These are phyloP conservation scores for Gynandropsis gynandra DNA, from an alignment of 345 rosid species.

Conservation along the genomic window DNA sequence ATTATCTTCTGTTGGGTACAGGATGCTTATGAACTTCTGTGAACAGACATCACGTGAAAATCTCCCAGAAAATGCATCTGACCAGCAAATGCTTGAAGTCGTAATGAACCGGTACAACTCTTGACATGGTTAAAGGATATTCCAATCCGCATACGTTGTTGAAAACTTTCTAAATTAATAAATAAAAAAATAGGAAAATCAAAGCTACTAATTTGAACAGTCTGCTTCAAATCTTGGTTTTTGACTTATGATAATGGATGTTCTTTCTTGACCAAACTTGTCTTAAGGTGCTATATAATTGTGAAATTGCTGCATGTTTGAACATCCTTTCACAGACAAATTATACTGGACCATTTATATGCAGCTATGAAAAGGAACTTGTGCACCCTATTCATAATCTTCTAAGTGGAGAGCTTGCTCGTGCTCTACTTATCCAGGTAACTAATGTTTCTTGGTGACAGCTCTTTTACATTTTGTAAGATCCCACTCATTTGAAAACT, in stretches of 20 bases:
- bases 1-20: slow-evolving; percentile 28
- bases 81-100: slow-evolving; percentile 83
- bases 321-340: slow-evolving; percentile 1
- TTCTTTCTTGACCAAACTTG: background rate
- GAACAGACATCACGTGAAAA: slow-evolving; percentile 76
- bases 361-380: slow-evolving; percentile 84
- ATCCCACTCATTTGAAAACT: slow-evolving; percentile 15
- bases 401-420: slow-evolving; percentile 89
- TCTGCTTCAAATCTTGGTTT: slow-evolving; percentile 7
- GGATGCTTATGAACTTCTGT: slow-evolving; percentile 81
- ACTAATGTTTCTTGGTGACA: slow-evolving; percentile 11
- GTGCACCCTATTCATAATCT: slow-evolving; percentile 85
- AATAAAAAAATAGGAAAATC: background rate
- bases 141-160: background rate
- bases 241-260: slow-evolving; percentile 1
- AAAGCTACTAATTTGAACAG: background rate
- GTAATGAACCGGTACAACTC: slow-evolving; percentile 71
- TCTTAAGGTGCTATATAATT: background rate
- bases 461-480: slow-evolving; percentile 16
- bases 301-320: slow-evolving; percentile 6
- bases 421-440: slow-evolving; percentile 94
- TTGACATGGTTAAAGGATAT: too few relatives aligned
- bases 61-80: slow-evolving; percentile 69
- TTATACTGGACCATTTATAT: slow-evolving; percentile 18
- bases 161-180: background rate